These are phyloP conservation scores for Besnoitia besnoiti DNA, from an alignment of 169 alveolate genomes.

Conservation along the genomic window DNA sequence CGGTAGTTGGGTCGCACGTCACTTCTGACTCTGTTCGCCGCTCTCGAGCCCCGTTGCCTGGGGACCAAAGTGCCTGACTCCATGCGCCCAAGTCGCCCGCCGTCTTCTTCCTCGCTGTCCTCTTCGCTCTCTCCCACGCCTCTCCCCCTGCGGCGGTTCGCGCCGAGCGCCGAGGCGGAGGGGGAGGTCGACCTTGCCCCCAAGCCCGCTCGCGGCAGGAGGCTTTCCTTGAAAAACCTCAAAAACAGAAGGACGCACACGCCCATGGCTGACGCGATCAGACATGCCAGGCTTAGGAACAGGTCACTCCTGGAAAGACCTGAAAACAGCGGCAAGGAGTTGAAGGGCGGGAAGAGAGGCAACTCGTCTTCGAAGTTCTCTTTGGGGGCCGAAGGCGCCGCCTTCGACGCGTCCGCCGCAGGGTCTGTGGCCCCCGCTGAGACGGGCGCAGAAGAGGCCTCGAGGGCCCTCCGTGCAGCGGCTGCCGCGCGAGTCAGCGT, in stretches of 20 bases:
- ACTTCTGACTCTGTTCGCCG: no score
- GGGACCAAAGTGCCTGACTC: no score
- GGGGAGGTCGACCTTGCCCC: no score
- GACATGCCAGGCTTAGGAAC: neutral
- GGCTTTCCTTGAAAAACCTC: neutral
- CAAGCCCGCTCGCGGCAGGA: neutral
- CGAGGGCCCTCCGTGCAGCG: neutral
- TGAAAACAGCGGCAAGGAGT: no score
- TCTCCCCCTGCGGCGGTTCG: neutral
- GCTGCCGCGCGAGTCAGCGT: neutral
- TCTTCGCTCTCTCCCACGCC: neutral
- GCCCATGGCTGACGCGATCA: neutral
- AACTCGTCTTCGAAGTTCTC: no score
- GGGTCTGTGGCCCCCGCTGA: no score
- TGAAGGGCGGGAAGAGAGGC: no score
- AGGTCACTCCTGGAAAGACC: neutral
- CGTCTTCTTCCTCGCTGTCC: neutral
- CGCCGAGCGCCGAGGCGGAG: no score
- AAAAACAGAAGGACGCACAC: neutral
- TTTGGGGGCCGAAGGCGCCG: neutral
- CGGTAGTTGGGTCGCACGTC: no score
- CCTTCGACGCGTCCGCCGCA: no score
- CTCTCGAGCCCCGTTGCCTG: no score
- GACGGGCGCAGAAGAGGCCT: neutral
- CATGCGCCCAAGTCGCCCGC: no score